Evolutionary conservation across 1,284 basidiomycete genomes (phyloP).

Genomic region (Mycena sp.): DNA sequence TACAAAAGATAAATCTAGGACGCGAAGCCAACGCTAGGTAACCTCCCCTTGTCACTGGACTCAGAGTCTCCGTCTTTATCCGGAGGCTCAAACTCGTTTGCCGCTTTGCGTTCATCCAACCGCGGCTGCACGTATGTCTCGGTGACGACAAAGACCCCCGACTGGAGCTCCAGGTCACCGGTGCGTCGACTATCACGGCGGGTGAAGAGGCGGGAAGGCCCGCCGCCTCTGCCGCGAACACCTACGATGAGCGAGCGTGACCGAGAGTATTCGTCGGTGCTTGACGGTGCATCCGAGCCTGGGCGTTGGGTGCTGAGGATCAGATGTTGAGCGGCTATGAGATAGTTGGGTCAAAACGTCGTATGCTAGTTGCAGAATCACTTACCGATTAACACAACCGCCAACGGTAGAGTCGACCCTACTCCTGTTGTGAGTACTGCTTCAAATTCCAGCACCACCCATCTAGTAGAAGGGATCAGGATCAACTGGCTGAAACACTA

Average conservation of each 20-base stretch:
- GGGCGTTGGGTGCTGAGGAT: slow-evolving; percentile 11
- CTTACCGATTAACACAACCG: slow-evolving; percentile 19
- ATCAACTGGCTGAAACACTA: too few species aligned
- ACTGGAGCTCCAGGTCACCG: slow-evolving; percentile 16
- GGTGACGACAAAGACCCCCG: slow-evolving; percentile 15
- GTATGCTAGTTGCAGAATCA: not conserved
- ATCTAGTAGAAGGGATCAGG: slow-evolving; percentile 3
- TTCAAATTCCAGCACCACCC: slow-evolving; percentile 19
- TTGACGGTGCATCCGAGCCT: not conserved
- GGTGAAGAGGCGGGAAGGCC: not conserved
- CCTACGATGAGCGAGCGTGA: too few species aligned
- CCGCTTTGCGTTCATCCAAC: not conserved
- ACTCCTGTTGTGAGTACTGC: slow-evolving; percentile 1
- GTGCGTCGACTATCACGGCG: not conserved
- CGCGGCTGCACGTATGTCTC: slow-evolving; percentile 9
- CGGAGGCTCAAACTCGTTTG: too few species aligned
- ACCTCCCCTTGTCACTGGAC: too few species aligned
- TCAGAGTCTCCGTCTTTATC: too few species aligned
- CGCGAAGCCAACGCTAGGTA: too few species aligned
- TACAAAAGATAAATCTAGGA: too few species aligned
- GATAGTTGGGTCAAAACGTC: not conserved
- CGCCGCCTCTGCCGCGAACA: too few species aligned
- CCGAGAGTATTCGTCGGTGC: too few species aligned
- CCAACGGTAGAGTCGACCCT: slow-evolving; percentile 8
- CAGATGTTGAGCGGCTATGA: slow-evolving; percentile 22